These are phyloP conservation scores for Inonotus hispidus DNA, from an alignment of 1,284 basidiomycete species.

Conservation along the genomic window DNA sequence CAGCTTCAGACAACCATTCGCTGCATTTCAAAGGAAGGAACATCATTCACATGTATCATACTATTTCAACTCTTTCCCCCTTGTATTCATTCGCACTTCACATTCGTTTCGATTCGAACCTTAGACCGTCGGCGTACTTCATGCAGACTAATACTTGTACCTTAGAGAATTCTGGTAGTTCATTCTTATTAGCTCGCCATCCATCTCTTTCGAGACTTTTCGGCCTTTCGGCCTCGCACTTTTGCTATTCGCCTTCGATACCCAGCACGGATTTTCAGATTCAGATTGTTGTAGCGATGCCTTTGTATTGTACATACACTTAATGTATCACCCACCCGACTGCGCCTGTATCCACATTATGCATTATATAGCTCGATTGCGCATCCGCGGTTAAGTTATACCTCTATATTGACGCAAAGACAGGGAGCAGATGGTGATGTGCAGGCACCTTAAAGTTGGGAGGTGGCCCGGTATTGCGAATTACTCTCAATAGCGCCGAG, in stretches of 20 bases:
- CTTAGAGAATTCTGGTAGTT: neutral
- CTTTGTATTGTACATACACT: neutral
- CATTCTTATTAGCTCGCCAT: neutral
- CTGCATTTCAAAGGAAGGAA: slow-evolving; percentile 4
- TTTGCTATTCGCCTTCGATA: neutral
- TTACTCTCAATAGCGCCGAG: too few relatives aligned
- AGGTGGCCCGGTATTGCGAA: too few relatives aligned
- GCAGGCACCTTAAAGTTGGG: too few relatives aligned
- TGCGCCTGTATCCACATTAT: neutral
- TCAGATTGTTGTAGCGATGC: neutral
- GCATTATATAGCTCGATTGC: neutral
- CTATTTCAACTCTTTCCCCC: neutral
- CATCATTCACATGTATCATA: slow-evolving; percentile 4
- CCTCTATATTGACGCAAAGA: too few relatives aligned
- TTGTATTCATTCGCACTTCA: slow-evolving; percentile 3
- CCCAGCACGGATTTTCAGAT: neutral
- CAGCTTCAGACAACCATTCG: neutral
- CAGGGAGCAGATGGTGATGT: too few relatives aligned
- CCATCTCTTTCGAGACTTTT: neutral
- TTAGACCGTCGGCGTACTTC: neutral
- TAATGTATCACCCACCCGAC: neutral
- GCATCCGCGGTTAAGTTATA: neutral
- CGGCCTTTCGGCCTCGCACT: neutral
- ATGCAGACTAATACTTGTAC: slow-evolving; percentile 2
- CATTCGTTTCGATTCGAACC: neutral